A percentile compares a stretch with the other conserved stretches of the same genome.
Conservation (phyloP, 202 grass and related monocot species). For the Elaeis oleifera region DNA sequence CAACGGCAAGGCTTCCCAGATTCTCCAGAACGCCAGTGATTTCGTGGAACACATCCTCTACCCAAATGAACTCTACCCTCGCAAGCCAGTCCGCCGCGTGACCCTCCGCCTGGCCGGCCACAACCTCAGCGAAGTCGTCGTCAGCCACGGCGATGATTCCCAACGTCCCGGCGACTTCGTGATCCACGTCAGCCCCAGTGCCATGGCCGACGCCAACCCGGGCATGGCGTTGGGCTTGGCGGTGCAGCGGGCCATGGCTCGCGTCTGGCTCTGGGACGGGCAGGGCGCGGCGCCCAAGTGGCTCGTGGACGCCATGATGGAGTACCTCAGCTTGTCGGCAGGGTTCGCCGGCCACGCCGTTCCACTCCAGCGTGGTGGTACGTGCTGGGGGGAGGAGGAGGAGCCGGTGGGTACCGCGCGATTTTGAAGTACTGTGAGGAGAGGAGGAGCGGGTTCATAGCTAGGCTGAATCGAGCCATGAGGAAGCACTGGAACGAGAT, state of each 20-base stretch:
- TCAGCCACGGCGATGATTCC: not conserved
- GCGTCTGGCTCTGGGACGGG: constrained; percentile 14
- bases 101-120: constrained; percentile 23
- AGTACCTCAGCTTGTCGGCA: too few species aligned
- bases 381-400: not conserved
- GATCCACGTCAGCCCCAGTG: not conserved
- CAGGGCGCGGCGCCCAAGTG: not conserved
- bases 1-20: constrained; percentile 52
- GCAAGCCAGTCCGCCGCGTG: constrained; percentile 35
- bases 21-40: constrained; percentile 40
- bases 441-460: too few species aligned
- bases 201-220: constrained; percentile 1
- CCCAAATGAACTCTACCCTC: constrained; percentile 48
- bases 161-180: constrained; percentile 5
- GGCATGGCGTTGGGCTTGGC: not conserved
- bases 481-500: too few species aligned
- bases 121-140: not conserved
- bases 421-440: too few species aligned
- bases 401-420: too few species aligned
- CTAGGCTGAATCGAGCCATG: too few species aligned
- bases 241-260: constrained; percentile 8
- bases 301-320: not conserved
- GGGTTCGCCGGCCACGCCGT: not conserved
- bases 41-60: constrained; percentile 49
- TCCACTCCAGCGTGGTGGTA: not conserved